Base-by-base conservation (phyloP, 345 rosid species). In the Rhizophora apiculata region DNA sequence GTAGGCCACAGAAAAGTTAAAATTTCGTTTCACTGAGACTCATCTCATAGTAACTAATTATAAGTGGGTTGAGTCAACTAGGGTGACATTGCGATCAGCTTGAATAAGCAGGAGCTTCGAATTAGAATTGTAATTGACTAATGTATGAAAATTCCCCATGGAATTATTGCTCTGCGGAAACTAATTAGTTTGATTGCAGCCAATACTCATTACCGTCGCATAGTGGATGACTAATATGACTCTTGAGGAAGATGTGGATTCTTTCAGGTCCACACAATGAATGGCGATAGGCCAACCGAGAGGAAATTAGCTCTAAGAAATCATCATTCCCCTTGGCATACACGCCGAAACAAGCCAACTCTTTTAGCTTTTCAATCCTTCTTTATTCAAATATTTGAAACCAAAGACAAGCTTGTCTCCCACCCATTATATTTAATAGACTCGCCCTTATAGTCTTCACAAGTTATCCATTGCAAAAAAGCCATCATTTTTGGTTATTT, bases 221-320 rank as follows among this genome's bases (percentile, higher is more conserved):
- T 34, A 65, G n/a, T 53, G 60, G 37, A 37, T 61, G 76, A 52
- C 51, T 63, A 65, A 51, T 6, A 34, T 60, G 62, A 69, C 64
- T 58, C 57, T 43, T 15, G 60, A 61, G 49, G 39, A 72, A 68
- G 74, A 68, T 68, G 31, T 55, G 69, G 74, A 74, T 63, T 61
- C 43, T 60, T 62, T 48, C 63, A 29, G 74, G 71, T 65, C 78
- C 76, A 63, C 32, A 5, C 6, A 8, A 3, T n/a, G 18, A 22
- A 69, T 54, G 72, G 68, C 30, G 79, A 77, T 75, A 75, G 53
- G 37, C 77, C 73, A 78, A 67, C 78, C 52, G 64, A 71, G 55
- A 49, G 37, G 34, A 18, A 20, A 55, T 56, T 56, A 56, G 18
- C 30, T 56, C 30, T 24, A 16, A 56, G 16, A 24, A 24, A 3